Percentiles rank a stretch among this genome's conserved stretches.
phyloP scores from a whole-genome alignment of 2,329 filamentous ascomycete genomes.

The Colletotrichum costaricense region DNA sequence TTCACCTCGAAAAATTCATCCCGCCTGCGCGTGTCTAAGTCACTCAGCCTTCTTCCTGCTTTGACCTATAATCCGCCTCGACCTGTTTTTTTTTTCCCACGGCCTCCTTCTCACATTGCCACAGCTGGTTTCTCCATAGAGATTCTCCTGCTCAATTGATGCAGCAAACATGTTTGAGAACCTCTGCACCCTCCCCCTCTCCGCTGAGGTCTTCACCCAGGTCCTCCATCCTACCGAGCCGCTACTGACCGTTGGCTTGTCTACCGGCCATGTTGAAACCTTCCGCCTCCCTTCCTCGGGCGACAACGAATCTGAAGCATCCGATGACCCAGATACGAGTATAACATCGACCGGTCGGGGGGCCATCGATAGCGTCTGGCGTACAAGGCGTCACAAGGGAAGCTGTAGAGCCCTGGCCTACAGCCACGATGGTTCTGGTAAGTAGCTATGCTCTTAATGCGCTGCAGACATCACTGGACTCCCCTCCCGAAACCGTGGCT shows the following conservation, averaged over 20 bases:
- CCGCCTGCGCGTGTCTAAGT: not conserved
- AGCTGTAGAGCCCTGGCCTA: constrained; percentile 89
- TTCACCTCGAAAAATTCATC: constrained; percentile 32
- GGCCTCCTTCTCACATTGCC: too few species aligned
- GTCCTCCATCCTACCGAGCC: constrained; percentile 87
- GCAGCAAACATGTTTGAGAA: constrained; percentile 81
- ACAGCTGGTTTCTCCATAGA: too few species aligned
- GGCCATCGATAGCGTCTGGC: constrained; percentile 86
- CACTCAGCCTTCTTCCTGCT: not conserved
- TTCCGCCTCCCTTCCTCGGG: constrained; percentile 75
- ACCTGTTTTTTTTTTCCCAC: too few species aligned
- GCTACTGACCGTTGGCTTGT: constrained; percentile 86
- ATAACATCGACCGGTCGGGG: constrained; percentile 72
- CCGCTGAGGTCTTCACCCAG: constrained; percentile 88
- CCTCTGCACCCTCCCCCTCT: constrained; percentile 87
- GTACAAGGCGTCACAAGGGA: constrained; percentile 90
- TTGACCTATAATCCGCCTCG: not conserved
- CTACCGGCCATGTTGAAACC: constrained; percentile 86
- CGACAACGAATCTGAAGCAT: constrained; percentile 61
- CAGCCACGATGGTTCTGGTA: constrained; percentile 78
- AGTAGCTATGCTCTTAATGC: constrained; percentile 50
- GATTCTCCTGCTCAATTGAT: constrained; percentile 1
- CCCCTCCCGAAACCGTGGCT: constrained; percentile 21
- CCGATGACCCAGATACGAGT: constrained; percentile 60
- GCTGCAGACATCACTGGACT: not conserved